Base-by-base conservation (phyloP, 1,284 basidiomycete genomes). In the Ceratobasidium theobromae region DNA sequence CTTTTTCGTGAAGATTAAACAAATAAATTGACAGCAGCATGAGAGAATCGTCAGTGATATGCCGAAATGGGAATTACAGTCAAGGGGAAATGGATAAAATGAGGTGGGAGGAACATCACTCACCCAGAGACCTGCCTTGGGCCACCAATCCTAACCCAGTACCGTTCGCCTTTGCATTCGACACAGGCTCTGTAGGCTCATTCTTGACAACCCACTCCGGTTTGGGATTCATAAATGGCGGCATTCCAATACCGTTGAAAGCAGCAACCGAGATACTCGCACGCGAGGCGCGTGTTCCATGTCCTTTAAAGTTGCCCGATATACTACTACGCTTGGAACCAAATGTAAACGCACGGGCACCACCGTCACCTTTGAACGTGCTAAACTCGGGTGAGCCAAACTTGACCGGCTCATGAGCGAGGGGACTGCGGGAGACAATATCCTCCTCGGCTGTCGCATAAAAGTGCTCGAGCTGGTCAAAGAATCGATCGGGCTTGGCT, bases 391-490 rank as follows among this genome's bases (percentile, higher is more conserved):
- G 57, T 2, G 57, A 60, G 2, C 41, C 41, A 23, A 60, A 45
- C 4, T 18, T 35, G 18, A n/a, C 18, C 6, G 43, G 9, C 43
- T 21, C 43, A n/a, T 6, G 6, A 11, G 18, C 9, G 43, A 6
- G 8, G 9, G 11, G 11, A 8, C 30, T 12, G 16, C 45, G 43
- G 21, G 25, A 5, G 23, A 40, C 25, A 6, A 25, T 30, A 11
- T 60, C 57, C 16, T 60, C 57, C 5, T 60, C 53, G 16, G 28
- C 46, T 21, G 57, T 48, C 8, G 57, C 43, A 27, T 49, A 60
- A 28, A 60, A 21, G 30, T 60, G 57, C 45, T 60, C 57, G 45
- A 60, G 57, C 33, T 60, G 57, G 45, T 60, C 45, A 32, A 60
- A 60, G 45, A 60, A 60, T 2, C 45, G 32, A 18, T 60, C 57